Percentiles rank a stretch among this genome's conserved stretches.
phyloP scores from a whole-genome alignment of 208 protist species.

The Angomonas desouzai region DNA sequence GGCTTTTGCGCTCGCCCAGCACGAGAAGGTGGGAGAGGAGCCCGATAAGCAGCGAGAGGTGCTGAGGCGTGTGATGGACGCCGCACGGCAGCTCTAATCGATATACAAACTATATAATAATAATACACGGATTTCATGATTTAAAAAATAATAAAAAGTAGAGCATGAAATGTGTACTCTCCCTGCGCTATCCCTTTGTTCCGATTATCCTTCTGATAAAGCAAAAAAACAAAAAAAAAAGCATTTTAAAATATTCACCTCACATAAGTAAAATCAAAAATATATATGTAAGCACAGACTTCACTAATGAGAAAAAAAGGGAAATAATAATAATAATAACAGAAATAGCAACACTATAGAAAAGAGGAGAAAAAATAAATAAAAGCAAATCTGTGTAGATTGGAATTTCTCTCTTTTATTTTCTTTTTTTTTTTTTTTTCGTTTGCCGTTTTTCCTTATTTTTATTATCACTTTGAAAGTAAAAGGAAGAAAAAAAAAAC shows the following conservation, averaged over 20 bases:
- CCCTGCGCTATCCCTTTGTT: no score
- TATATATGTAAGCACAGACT: no score
- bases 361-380: no score
- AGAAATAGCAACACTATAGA: background rate
- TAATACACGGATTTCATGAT: no score
- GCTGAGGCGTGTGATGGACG: slow-evolving; percentile 31
- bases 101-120: no score
- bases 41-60: slow-evolving; percentile 29
- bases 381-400: background rate
- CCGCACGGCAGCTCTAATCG: slow-evolving; percentile 10
- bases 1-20: slow-evolving; percentile 22
- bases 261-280: no score
- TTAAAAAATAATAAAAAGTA: slow-evolving; percentile 14
- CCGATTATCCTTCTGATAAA: no score
- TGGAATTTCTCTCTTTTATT: slow-evolving; percentile 11
- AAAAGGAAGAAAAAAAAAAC: no score
- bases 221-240: slow-evolving; percentile 5
- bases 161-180: no score
- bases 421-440: slow-evolving; percentile 11
- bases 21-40: background rate
- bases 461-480: slow-evolving; percentile 4
- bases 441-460: background rate
- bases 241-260: no score
- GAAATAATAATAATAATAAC: background rate
- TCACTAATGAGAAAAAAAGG: slow-evolving; percentile 12